Evolutionary conservation across 2,329 filamentous ascomycete genomes (phyloP).

Genomic region (Knufia petricola): DNA sequence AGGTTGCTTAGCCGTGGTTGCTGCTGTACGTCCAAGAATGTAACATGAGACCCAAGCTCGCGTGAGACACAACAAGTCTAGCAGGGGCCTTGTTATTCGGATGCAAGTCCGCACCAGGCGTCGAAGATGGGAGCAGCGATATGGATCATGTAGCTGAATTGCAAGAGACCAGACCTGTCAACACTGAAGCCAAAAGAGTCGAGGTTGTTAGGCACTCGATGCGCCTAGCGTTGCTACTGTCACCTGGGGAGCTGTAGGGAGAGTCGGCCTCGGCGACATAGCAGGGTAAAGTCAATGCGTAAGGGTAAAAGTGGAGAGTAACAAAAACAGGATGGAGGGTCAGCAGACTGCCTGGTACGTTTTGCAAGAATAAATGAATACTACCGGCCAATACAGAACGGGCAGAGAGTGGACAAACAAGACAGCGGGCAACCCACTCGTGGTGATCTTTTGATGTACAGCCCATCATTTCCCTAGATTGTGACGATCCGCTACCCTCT

Average conservation of each 20-base stretch:
- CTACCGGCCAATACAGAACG: background rate
- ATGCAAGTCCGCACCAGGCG: background rate
- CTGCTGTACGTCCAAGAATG: slow-evolving; percentile 3
- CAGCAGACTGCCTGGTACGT: background rate
- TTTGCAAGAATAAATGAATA: background rate
- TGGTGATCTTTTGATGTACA: slow-evolving; percentile 7
- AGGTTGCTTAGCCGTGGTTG: background rate
- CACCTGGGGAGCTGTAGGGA: background rate
- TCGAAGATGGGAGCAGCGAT: background rate
- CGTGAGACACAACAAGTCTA: background rate
- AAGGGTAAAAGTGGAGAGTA: background rate
- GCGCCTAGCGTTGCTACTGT: background rate
- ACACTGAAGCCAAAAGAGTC: background rate
- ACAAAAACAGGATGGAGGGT: background rate
- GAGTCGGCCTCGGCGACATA: background rate
- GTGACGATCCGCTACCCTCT: background rate
- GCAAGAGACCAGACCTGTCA: background rate
- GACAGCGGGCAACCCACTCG: background rate
- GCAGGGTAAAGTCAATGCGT: background rate
- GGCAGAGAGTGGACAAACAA: background rate
- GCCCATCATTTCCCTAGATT: slow-evolving; percentile 3
- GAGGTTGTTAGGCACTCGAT: too few relatives aligned
- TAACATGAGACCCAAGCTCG: background rate
- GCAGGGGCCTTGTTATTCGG: background rate
- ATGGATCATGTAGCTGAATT: background rate